These are phyloP conservation scores for Athelia psychrophila DNA, from an alignment of 1,284 basidiomycete species.

Conservation along the genomic window DNA sequence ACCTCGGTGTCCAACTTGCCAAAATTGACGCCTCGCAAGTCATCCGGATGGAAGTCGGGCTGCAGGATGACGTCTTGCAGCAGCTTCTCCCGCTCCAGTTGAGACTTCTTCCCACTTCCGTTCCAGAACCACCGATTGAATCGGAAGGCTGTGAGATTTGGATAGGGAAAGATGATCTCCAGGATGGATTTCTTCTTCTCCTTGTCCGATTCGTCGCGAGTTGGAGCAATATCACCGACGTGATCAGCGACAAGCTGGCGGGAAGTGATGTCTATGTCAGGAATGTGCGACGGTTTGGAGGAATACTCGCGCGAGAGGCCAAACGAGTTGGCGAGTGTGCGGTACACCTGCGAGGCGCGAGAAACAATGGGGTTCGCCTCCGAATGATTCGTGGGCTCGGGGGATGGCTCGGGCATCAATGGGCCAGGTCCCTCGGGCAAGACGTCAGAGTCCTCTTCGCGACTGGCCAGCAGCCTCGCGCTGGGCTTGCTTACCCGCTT, in stretches of 20 bases:
- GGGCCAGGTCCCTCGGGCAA: constrained; percentile 1
- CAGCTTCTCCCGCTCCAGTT: neutral
- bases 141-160: neutral
- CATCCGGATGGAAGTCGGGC: neutral
- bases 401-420: neutral
- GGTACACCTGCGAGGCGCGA: neutral
- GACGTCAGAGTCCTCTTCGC: neutral
- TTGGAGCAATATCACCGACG: neutral
- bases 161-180: neutral
- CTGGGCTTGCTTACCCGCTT: neutral
- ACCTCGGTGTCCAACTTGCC: neutral
- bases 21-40: constrained; percentile 1
- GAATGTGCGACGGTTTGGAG: neutral
- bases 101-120: neutral
- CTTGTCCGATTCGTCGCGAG: neutral
- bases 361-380: neutral
- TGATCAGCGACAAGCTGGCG: neutral
- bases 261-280: neutral
- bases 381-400: too few species aligned
- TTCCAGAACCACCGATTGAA: neutral
- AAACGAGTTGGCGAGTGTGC: neutral
- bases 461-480: neutral
- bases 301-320: neutral
- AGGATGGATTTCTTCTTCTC: neutral
- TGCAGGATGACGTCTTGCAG: neutral